Evolutionary conservation across 805 yeast species (phyloP).

Genomic region (Vanderwaltozyma verrucispora): DNA sequence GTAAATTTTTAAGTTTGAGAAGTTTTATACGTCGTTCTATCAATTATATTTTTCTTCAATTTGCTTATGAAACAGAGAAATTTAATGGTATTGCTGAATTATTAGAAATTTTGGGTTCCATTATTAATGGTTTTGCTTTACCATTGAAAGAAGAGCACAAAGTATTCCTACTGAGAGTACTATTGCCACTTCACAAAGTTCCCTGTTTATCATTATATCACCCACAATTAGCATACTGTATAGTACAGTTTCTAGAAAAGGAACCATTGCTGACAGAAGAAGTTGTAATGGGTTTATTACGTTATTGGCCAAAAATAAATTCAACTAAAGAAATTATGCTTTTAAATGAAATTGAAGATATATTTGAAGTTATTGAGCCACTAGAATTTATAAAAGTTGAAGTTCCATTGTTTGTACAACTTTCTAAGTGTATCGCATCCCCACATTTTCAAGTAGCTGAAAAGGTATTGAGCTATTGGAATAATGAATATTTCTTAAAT

Average conservation of each 20-base stretch:
- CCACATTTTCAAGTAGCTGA: conserved; percentile 97
- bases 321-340: conserved; percentile 95
- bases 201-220: conserved; percentile 83
- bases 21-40: conserved; percentile 87
- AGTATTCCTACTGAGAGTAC: conserved; percentile 72
- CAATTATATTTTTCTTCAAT: conserved; percentile 84
- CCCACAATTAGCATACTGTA: conserved; percentile 94
- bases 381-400: conserved; percentile 83
- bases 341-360: conserved; percentile 90
- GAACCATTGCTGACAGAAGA: conserved; percentile 90
- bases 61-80: conserved; percentile 88
- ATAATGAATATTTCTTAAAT: conserved; percentile 85
- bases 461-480: conserved; percentile 88
- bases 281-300: conserved; percentile 84
- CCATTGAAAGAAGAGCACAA: conserved; percentile 97
- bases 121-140: conserved; percentile 94
- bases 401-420: conserved; percentile 86
- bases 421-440: conserved; percentile 86
- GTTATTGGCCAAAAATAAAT: conserved; percentile 95
- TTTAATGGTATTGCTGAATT: conserved; percentile 94
- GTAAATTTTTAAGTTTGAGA: conserved; percentile 82
- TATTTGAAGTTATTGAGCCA: conserved; percentile 93
- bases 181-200: conserved; percentile 88
- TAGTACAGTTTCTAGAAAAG: conserved; percentile 91
- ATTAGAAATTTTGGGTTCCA: conserved; percentile 88